These are phyloP conservation scores for Ophiognomonia clavigignenti-juglandacearum DNA, from an alignment of 2,329 filamentous ascomycete genomes.

Conservation along the genomic window DNA sequence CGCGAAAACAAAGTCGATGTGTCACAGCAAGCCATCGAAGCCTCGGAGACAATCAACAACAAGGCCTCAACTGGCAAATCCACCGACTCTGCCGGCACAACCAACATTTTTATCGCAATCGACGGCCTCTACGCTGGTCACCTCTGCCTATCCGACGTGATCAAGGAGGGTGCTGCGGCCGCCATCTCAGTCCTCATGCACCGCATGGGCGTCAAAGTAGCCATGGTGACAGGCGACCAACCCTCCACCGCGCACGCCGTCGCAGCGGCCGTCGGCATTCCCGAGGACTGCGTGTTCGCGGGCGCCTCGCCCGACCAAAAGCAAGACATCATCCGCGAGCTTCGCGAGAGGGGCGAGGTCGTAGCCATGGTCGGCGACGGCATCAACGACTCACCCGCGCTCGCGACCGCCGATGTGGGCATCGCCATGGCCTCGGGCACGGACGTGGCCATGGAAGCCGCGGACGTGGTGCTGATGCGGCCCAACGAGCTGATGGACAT, in stretches of 20 bases:
- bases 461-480: conserved; percentile 92
- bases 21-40: conserved; percentile 57
- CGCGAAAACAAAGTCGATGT: conserved; percentile 64
- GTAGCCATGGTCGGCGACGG: conserved; percentile 98
- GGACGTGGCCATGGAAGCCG: conserved; percentile 96
- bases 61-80: conserved; percentile 30
- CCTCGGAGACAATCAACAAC: conserved; percentile 56
- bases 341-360: conserved; percentile 69
- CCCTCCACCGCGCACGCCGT: conserved; percentile 78
- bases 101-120: conserved; percentile 87
- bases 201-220: conserved; percentile 78
- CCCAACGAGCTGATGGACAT: conserved; percentile 89
- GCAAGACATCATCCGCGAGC: conserved; percentile 72
- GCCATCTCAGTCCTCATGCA: conserved; percentile 71
- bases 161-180: conserved; percentile 82
- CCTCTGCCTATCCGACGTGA: conserved; percentile 79
- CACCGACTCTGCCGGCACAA: conserved; percentile 61
- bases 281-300: conserved; percentile 70
- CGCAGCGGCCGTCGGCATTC: conserved; percentile 76
- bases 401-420: conserved; percentile 87
- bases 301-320: conserved; percentile 91
- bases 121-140: conserved; percentile 76
- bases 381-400: conserved; percentile 95
- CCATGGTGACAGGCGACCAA: conserved; percentile 93
- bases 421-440: conserved; percentile 91